phyloP scores from a whole-genome alignment of 768 basidiomycete species.

The Termitomyces sp. region DNA sequence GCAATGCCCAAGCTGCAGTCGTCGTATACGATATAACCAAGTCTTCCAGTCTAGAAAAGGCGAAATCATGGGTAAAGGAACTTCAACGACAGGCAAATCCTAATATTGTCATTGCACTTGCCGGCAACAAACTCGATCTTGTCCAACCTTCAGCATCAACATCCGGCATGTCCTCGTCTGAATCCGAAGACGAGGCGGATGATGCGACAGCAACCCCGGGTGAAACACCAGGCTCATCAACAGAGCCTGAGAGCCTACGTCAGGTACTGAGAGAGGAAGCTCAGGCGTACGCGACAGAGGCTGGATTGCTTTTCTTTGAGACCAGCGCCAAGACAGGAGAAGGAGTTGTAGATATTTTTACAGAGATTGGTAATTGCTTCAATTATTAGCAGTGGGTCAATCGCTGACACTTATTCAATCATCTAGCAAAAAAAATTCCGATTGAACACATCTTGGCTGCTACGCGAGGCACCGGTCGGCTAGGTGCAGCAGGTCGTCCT shows the following conservation, averaged over 20 bases:
- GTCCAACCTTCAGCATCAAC: constrained; percentile 62
- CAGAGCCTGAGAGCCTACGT: constrained; percentile 68
- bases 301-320: constrained; percentile 94
- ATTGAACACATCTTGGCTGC: constrained; percentile 93
- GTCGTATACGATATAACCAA: constrained; percentile 99
- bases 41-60: constrained; percentile 92
- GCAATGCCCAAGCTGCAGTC: constrained; percentile 96
- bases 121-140: constrained; percentile 96
- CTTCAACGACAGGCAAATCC: constrained; percentile 98
- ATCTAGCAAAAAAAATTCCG: constrained; percentile 55
- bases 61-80: constrained; percentile 99
- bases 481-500: constrained; percentile 51
- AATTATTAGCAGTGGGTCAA: neutral
- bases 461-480: constrained; percentile 64
- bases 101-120: constrained; percentile 97
- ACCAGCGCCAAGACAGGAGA: constrained; percentile 97
- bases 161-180: constrained; percentile 46
- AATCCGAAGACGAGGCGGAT: constrained; percentile 85
- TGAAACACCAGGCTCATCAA: constrained; percentile 50
- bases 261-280: constrained; percentile 95
- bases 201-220: constrained; percentile 89
- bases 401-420: neutral
- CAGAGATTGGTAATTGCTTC: constrained; percentile 80
- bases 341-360: constrained; percentile 94
- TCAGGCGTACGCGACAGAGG: constrained; percentile 92